These are phyloP conservation scores for Phytophthora brassicae DNA, from an alignment of 352 stramenopile genomes.

Conservation along the genomic window DNA sequence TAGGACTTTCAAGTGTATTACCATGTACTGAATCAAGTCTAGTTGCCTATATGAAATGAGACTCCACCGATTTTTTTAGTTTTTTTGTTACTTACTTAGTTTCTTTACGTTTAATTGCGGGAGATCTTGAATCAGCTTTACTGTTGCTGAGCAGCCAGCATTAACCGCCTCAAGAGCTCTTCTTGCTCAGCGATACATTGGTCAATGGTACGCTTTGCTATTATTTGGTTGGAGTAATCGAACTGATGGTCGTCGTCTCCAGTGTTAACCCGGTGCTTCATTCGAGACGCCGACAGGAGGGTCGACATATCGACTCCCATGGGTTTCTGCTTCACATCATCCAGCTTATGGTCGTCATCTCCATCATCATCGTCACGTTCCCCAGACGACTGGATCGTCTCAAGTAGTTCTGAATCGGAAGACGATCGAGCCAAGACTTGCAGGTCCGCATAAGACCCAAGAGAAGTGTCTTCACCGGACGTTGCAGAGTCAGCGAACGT, in stretches of 20 bases:
- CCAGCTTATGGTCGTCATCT: conserved; percentile 21
- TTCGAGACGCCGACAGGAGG: conserved; percentile 30
- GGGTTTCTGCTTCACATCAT: conserved; percentile 3
- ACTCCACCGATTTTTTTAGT: neutral
- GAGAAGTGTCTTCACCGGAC: conserved; percentile 25
- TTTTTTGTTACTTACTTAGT: neutral
- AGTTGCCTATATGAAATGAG: conserved; percentile 8
- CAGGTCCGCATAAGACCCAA: conserved; percentile 13
- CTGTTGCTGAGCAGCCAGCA: conserved; percentile 26
- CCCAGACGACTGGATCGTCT: conserved; percentile 29
- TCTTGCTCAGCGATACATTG: conserved; percentile 41
- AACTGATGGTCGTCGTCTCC: conserved; percentile 15
- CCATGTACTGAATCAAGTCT: conserved; percentile 24
- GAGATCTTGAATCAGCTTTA: conserved; percentile 12
- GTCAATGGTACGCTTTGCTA: conserved; percentile 24
- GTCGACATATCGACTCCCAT: conserved; percentile 32
- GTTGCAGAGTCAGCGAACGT: conserved; percentile 23
- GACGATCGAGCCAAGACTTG: conserved; percentile 14
- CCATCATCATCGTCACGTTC: conserved; percentile 24
- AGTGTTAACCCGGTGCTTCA: conserved; percentile 28
- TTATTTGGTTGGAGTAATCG: neutral
- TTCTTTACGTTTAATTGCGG: conserved; percentile 1
- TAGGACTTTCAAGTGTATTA: conserved; percentile 25
- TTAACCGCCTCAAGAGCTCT: conserved; percentile 27
- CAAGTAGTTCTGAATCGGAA: conserved; percentile 33